Percentiles rank a stretch among this genome's conserved stretches.
Conservation (phyloP, 1,139 yeast genomes). For the Debaryomycetaceae sp. region DNA sequence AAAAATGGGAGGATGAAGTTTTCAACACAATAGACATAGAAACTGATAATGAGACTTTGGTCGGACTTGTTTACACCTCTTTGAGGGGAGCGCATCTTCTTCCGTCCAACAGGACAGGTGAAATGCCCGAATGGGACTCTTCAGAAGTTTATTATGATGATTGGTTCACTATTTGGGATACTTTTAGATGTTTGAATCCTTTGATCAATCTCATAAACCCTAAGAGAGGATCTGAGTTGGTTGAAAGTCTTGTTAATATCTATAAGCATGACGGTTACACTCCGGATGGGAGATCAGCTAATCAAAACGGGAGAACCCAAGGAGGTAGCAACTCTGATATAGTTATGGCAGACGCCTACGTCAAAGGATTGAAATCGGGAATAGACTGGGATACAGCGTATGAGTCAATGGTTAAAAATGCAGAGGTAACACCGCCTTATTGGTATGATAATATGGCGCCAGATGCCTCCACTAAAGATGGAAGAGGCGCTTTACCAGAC, state of each 20-base stretch:
- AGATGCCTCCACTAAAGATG: slow-evolving; percentile 26
- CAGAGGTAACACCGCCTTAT: slow-evolving; percentile 30
- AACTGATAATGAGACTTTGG: slow-evolving; percentile 17
- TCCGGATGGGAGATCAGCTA: slow-evolving; percentile 38
- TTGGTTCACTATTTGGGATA: slow-evolving; percentile 41
- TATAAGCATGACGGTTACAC: slow-evolving; percentile 33
- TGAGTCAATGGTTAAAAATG: slow-evolving; percentile 34
- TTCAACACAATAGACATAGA: slow-evolving; percentile 19
- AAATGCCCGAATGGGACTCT: slow-evolving; percentile 23
- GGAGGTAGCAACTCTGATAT: slow-evolving; percentile 41
- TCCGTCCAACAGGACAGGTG: slow-evolving; percentile 37
- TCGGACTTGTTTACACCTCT: slow-evolving; percentile 24
- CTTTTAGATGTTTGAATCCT: slow-evolving; percentile 33
- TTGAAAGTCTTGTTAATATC: slow-evolving; percentile 26
- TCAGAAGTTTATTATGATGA: slow-evolving; percentile 33
- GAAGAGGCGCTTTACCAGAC: slow-evolving; percentile 31
- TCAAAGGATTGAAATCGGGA: slow-evolving; percentile 20
- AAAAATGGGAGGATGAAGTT: slow-evolving; percentile 25
- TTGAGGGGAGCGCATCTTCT: slow-evolving; percentile 32
- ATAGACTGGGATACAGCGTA: slow-evolving; percentile 31
- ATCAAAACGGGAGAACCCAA: slow-evolving; percentile 37
- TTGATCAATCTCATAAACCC: slow-evolving; percentile 27
- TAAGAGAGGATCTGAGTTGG: slow-evolving; percentile 26
- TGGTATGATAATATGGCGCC: slow-evolving; percentile 22
- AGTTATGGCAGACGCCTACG: slow-evolving; percentile 36